phyloP scores from a whole-genome alignment of 305 asterid species.

The Coffea humblotiana region DNA sequence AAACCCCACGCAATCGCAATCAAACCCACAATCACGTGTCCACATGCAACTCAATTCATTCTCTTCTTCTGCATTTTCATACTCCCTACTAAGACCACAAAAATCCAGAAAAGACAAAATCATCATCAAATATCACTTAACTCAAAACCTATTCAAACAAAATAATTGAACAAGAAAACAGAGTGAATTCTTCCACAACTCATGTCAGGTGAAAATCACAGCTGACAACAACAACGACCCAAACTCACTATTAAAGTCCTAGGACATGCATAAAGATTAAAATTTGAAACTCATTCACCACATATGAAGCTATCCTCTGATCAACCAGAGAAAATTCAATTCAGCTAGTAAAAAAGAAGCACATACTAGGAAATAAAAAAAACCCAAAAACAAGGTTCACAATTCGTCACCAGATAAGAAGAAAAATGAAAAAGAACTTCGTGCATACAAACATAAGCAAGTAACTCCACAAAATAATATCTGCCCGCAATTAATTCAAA shows the following conservation, averaged over 20 bases:
- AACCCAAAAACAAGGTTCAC: not conserved
- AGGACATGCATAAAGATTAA: not conserved
- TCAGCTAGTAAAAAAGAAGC: not conserved
- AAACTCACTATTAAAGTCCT: not conserved
- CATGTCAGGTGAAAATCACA: not conserved
- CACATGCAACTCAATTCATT: conserved; percentile 5
- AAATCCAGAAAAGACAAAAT: not conserved
- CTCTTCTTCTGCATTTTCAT: conserved; percentile 6
- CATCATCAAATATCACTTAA: not conserved
- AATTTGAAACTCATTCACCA: not conserved
- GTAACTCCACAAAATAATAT: not conserved
- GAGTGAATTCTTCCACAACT: not conserved
- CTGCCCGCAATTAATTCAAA: not conserved
- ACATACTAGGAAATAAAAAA: not conserved
- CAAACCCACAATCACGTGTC: conserved; percentile 16
- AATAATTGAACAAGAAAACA: not conserved
- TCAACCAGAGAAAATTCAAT: not conserved
- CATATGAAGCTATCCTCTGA: not conserved
- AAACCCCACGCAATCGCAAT: conserved; percentile 14
- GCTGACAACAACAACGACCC: not conserved
- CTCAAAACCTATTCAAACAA: no score
- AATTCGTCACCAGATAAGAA: not conserved
- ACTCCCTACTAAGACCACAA: conserved; percentile 7
- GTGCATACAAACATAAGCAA: not conserved
- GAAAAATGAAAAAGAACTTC: not conserved